These are phyloP conservation scores for Lachancea dasiensis DNA, from an alignment of 805 yeast species.

Conservation along the genomic window DNA sequence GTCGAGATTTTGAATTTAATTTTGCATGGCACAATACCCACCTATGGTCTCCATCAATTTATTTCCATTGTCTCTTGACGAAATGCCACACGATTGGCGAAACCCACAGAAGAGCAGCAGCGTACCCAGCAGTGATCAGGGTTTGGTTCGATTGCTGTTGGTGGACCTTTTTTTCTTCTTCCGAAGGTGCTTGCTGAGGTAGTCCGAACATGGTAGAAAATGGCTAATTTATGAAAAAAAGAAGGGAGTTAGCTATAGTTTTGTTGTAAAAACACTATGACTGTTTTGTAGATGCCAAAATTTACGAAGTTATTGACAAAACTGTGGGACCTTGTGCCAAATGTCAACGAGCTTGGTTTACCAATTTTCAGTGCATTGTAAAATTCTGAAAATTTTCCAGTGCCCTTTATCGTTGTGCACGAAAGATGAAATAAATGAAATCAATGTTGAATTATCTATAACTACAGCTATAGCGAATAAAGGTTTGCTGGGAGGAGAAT, in stretches of 20 bases:
- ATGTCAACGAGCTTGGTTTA: too few species aligned
- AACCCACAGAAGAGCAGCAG: constrained; percentile 59
- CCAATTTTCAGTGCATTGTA: not conserved
- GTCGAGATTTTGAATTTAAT: too few species aligned
- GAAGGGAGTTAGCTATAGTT: not conserved
- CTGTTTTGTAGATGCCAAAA: too few species aligned
- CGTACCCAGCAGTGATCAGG: constrained; percentile 50
- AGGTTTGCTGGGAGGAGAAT: not conserved
- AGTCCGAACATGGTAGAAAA: constrained; percentile 38
- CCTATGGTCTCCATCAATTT: constrained; percentile 4
- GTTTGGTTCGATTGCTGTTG: constrained; percentile 57
- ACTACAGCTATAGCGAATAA: not conserved
- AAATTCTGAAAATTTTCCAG: too few species aligned
- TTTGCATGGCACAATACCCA: too few species aligned
- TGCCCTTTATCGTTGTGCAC: not conserved
- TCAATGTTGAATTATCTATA: not conserved
- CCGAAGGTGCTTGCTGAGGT: constrained; percentile 49
- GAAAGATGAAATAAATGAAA: too few species aligned
- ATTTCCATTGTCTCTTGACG: constrained; percentile 33
- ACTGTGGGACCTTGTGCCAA: not conserved
- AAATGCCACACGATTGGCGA: constrained; percentile 32
- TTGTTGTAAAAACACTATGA: not conserved
- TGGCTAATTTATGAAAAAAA: not conserved
- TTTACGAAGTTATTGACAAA: not conserved
- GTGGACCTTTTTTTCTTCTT: constrained; percentile 62